phyloP scores from a whole-genome alignment of 805 yeast genomes.

The Brettanomyces sp. region DNA sequence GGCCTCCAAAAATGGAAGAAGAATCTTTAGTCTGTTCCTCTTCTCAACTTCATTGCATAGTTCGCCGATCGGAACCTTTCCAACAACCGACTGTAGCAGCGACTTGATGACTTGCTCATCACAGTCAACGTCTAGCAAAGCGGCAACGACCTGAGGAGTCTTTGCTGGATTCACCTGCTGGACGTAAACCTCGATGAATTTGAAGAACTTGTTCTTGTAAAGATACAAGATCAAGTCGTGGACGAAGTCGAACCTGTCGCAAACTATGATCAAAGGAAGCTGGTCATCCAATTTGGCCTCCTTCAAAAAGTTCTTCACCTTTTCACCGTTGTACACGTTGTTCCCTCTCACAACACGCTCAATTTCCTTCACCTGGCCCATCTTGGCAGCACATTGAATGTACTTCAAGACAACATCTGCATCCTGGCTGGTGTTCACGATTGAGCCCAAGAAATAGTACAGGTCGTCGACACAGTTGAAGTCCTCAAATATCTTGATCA shows the following conservation, averaged over 20 bases:
- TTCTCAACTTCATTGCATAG: slow-evolving; percentile 92
- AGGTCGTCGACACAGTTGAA: slow-evolving; percentile 88
- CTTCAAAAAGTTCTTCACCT: slow-evolving; percentile 93
- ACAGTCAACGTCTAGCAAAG: slow-evolving; percentile 92
- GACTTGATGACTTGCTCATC: slow-evolving; percentile 82
- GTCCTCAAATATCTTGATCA: slow-evolving; percentile 89
- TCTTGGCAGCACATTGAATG: slow-evolving; percentile 85
- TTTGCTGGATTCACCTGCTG: slow-evolving; percentile 95
- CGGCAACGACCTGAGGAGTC: slow-evolving; percentile 96
- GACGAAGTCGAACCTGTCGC: slow-evolving; percentile 84
- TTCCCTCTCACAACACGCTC: slow-evolving; percentile 94
- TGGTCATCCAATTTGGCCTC: slow-evolving; percentile 92
- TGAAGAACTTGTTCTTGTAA: slow-evolving; percentile 92
- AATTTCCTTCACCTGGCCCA: slow-evolving; percentile 87
- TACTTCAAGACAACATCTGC: slow-evolving; percentile 93
- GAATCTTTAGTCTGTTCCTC: slow-evolving; percentile 85
- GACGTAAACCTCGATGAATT: slow-evolving; percentile 94
- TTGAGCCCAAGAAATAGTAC: slow-evolving; percentile 85
- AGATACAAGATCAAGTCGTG: slow-evolving; percentile 90
- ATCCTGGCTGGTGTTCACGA: slow-evolving; percentile 89
- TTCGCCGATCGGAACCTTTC: slow-evolving; percentile 87
- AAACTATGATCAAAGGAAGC: slow-evolving; percentile 90
- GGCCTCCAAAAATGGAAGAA: slow-evolving; percentile 88
- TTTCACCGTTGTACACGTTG: slow-evolving; percentile 90
- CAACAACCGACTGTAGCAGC: slow-evolving; percentile 74